A percentile compares a stretch with the other conserved stretches of the same genome.
Conservation (phyloP, 1,284 basidiomycete genomes). For the Heterobasidion irregulare region DNA sequence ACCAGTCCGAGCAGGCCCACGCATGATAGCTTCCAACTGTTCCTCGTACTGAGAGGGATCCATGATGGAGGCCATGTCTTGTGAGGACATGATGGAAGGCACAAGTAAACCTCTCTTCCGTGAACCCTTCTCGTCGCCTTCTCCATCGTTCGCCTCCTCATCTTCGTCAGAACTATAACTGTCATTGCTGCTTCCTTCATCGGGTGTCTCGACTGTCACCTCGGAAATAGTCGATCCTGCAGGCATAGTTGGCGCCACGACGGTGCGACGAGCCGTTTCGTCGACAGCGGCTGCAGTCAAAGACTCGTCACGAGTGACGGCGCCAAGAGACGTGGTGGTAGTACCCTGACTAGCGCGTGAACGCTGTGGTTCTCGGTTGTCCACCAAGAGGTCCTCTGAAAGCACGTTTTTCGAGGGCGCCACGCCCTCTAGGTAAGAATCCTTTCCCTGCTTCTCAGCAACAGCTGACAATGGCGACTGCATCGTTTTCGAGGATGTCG, state of each 20-base stretch:
- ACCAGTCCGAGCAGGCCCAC: constrained; percentile 28
- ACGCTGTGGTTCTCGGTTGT: too few relatives aligned
- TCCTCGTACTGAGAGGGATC: constrained; percentile 18
- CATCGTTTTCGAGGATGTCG: too few relatives aligned
- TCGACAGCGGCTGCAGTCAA: neutral
- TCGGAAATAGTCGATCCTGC: constrained; percentile 18
- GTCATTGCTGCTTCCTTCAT: constrained; percentile 26
- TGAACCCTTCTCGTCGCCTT: constrained; percentile 2
- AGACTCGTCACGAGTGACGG: neutral
- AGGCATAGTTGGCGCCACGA: constrained; percentile 15
- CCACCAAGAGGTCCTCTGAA: too few relatives aligned
- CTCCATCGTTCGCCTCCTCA: neutral
- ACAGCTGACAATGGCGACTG: too few relatives aligned
- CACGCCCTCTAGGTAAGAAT: too few relatives aligned
- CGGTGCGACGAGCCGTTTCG: neutral
- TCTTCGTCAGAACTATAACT: constrained; percentile 17
- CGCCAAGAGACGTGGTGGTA: neutral
- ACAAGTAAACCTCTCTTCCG: neutral
- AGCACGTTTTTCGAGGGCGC: too few relatives aligned
- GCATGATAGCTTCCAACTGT: constrained; percentile 39
- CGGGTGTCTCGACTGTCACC: constrained; percentile 20
- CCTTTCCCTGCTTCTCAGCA: too few relatives aligned
- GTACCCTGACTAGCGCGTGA: too few relatives aligned
- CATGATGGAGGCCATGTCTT: neutral
- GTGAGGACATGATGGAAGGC: neutral